Conservation (phyloP, 2,329 filamentous ascomycete species). For the Aspergillus sp. region DNA sequence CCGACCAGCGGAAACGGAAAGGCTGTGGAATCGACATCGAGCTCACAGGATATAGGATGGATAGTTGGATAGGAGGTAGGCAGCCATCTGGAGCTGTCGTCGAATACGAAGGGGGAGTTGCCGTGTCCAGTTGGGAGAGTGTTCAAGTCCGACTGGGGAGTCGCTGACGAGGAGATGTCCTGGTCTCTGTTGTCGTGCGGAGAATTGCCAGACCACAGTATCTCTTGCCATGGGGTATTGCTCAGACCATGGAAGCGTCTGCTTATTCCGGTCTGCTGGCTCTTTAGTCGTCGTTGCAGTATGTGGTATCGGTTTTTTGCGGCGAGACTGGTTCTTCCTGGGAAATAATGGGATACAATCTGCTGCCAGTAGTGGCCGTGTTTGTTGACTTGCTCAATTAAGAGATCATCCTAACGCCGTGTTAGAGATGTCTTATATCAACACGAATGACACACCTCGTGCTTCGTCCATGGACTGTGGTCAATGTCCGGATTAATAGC, state of each 20-base stretch:
- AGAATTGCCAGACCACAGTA: background rate
- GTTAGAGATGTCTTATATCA: background rate
- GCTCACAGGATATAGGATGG: background rate
- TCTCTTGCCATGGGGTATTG: background rate
- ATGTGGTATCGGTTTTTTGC: constrained; percentile 7
- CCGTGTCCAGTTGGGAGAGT: background rate
- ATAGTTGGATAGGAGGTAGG: background rate
- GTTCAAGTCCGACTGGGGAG: no score
- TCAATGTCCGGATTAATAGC: constrained; percentile 7
- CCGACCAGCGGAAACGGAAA: background rate
- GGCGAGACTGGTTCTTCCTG: background rate
- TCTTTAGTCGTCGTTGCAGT: background rate
- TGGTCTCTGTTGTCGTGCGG: background rate
- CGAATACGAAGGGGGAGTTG: background rate
- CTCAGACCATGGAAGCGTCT: background rate
- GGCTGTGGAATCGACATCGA: background rate
- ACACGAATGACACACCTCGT: background rate
- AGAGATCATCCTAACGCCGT: background rate
- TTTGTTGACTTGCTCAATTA: constrained; percentile 1
- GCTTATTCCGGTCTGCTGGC: background rate
- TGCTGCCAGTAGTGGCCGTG: constrained; percentile 9
- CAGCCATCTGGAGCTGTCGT: background rate
- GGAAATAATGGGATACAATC: background rate
- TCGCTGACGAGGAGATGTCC: background rate
- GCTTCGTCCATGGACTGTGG: constrained; percentile 4